These are phyloP conservation scores for Trichoderma aggressivum DNA, from an alignment of 2,329 filamentous ascomycete species.

Conservation along the genomic window DNA sequence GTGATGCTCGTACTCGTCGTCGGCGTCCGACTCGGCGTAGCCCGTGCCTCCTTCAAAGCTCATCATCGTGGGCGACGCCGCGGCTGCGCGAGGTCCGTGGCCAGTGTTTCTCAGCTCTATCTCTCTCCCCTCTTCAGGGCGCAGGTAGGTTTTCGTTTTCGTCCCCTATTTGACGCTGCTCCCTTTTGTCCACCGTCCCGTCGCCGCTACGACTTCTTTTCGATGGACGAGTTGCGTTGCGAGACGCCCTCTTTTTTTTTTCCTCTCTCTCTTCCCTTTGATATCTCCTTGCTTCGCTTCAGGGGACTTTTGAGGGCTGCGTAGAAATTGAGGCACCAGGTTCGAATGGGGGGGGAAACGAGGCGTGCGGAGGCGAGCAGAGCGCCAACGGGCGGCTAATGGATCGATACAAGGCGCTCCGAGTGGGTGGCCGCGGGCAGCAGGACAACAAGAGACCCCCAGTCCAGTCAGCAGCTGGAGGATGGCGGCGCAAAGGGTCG, in stretches of 20 bases:
- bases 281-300: neutral
- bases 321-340: neutral
- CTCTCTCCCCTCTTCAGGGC: neutral
- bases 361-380: slow-evolving; percentile 15
- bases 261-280: neutral
- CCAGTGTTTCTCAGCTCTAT: neutral
- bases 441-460: neutral
- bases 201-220: neutral
- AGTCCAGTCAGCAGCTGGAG: neutral
- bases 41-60: slow-evolving; percentile 64
- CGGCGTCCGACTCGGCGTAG: slow-evolving; percentile 76
- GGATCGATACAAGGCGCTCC: slow-evolving; percentile 2
- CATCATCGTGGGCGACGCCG: slow-evolving; percentile 40
- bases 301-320: slow-evolving; percentile 1
- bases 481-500: neutral
- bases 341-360: neutral
- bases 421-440: neutral
- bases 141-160: neutral
- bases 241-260: neutral
- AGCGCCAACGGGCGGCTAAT: slow-evolving; percentile 11
- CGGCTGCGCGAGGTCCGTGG: slow-evolving; percentile 11
- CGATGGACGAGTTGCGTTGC: neutral
- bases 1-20: slow-evolving; percentile 79
- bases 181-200: neutral
- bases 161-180: slow-evolving; percentile 8